Base-by-base conservation (phyloP, 192 early-diverging fungal genomes). In the Gamsiella multidivaricata region DNA sequence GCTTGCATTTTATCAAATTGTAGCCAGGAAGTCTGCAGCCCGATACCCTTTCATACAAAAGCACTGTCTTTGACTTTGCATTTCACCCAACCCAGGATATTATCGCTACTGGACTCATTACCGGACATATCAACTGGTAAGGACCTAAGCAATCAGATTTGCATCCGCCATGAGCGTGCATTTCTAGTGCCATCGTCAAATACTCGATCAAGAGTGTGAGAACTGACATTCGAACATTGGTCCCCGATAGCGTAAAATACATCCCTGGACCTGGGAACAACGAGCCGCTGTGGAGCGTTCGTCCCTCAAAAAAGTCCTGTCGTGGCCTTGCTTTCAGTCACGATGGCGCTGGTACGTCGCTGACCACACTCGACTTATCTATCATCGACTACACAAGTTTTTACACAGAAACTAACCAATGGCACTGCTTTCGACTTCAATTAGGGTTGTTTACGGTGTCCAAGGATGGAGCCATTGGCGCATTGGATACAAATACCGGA, bases 251-350 rank as follows among this genome's bases (percentile, higher is more conserved):
- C 59, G 69, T 73, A 28, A 70, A 64, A 49, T 82, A 82, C 36
- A 25, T 39, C 17, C 61, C 58, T 5, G 69, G 74, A 25, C 15
- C 33, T n/a, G 61, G 51, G 14, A 78, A 79, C 37, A 86, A 82
- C 45, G 63, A 82, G 46, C 60, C 70, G 3, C 65, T 88, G 9
- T 94, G 89, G 81, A 69, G 61, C 23, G 58, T 83, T 20, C 82
- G 85, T 10, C 86, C 84, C 1, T 93, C 96, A 73, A 94, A 88
- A 80, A 93, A 96, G 71, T 95, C 96, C 5, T 94, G 93, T 63
- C 85, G 97, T 32, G 91, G 92, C 7, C 70, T 99, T 1, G 89
- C 83, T 29, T 99, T 97, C 70, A 90, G 85, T 70, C 80, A 71
- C 8, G 93, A 94, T 79, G 97, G 97, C 15, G 60, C 72, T 17